Evolutionary conservation across 2,329 filamentous ascomycete genomes (phyloP), one percentile per base, ranked within the genome.

Genomic region (Ophiosphaerella herpotricha): DNA sequence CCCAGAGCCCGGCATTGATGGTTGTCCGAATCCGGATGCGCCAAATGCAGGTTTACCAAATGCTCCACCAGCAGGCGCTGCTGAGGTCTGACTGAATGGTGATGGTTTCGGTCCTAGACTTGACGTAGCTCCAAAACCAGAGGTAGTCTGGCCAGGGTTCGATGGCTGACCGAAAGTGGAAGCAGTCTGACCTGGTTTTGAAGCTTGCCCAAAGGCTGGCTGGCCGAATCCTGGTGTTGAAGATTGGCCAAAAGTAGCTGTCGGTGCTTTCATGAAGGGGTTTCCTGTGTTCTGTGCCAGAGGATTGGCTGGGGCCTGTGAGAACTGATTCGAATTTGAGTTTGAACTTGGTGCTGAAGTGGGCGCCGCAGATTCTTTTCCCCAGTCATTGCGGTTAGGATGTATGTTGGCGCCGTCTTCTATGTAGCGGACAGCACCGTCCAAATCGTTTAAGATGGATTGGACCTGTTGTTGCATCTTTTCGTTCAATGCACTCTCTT

Each of bases 401-500:
- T 68, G 70, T 6, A 68, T 46, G 37, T 73, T 66, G 38, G 60
- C 63, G 36, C 72, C 72, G 35, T 69, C 71, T 54, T 67, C 61
- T 18, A 75, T 50, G 44, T 74, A 75, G 23, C 61, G 64, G 39
- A 72, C 61, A 12, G 92, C 91, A 2, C 86, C 89, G 52, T 87
- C 80, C 8, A 89, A 71, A 62, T 95, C 87, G 52, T 78, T 82
- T 1, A 90, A 67, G 1, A 87, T 85, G n/a, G 78, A 82, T 52
- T 89, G 82, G 43, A 92, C 90, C 68, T 94, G 90, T 50, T 86
- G 79, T 3, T 88, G 84, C 62, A 71, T 68, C 54, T 85, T 84
- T 26, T 81, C 77, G 61, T 86, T 86, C 6, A 92, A 75, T 12
- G 76, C 76, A 45, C 82, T 78, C 45, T 87, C 82, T 65, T 87